phyloP scores from a whole-genome alignment of 2,329 filamentous ascomycete genomes.

The Neoscytalidium dimidiatum region DNA sequence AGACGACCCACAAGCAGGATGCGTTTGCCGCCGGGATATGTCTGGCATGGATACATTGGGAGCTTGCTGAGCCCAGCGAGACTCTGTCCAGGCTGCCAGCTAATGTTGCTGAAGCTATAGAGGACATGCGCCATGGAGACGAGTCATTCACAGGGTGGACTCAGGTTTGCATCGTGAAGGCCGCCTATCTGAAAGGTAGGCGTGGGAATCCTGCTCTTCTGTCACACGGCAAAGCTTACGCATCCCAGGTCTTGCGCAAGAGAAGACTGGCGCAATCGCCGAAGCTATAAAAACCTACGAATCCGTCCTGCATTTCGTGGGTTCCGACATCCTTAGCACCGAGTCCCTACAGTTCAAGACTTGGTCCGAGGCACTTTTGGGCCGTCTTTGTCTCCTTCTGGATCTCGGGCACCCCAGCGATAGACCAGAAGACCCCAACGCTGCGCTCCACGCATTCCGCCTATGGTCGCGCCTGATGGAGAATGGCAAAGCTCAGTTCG shows the following conservation, averaged over 20 bases:
- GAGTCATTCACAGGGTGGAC: conserved; percentile 70
- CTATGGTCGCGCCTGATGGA: conserved; percentile 71
- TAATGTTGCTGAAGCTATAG: conserved; percentile 50
- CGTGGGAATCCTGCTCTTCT: conserved; percentile 31
- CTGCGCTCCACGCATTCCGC: conserved; percentile 52
- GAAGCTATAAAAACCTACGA: conserved; percentile 69
- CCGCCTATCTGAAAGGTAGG: conserved; percentile 76
- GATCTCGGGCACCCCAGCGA: conserved; percentile 55
- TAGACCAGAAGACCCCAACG: conserved; percentile 29
- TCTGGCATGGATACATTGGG: conserved; percentile 83
- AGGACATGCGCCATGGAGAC: conserved; percentile 24
- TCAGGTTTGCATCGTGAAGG: conserved; percentile 77
- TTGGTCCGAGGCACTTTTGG: conserved; percentile 78
- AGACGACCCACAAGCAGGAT: conserved; percentile 53
- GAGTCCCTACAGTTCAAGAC: conserved; percentile 62
- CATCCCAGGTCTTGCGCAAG: conserved; percentile 48
- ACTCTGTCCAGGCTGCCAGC: conserved; percentile 65
- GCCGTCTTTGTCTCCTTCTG: conserved; percentile 71
- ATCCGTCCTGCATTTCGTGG: conserved; percentile 65
- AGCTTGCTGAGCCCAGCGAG: conserved; percentile 66
- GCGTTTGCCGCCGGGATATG: conserved; percentile 78
- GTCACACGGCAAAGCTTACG: not conserved
- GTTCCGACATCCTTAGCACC: conserved; percentile 54
- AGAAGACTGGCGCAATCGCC: conserved; percentile 40
- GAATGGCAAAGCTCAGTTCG: conserved; percentile 23